Conservation (phyloP, 345 rosid genomes). For the Gossypium mustelinum region DNA sequence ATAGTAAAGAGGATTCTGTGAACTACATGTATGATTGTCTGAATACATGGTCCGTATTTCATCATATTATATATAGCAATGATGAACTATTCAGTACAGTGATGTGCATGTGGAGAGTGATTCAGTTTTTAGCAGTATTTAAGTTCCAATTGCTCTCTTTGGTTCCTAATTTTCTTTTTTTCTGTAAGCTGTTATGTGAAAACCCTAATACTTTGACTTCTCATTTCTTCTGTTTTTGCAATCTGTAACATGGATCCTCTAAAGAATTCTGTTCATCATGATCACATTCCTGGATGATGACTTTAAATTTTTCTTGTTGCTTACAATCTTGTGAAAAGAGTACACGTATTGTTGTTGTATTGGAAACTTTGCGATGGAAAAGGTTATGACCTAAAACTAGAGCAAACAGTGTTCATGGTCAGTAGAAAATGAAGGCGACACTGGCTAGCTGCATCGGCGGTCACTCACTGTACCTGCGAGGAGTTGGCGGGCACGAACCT, state of each 20-base stretch:
- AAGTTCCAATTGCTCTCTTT: neutral
- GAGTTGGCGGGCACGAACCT: constrained; percentile 68
- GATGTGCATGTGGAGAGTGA: neutral
- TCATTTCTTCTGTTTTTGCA: neutral
- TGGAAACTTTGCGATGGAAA: neutral
- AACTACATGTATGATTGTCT: constrained; percentile 20
- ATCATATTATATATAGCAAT: constrained; percentile 29
- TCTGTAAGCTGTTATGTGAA: too few species aligned
- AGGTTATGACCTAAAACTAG: too few species aligned
- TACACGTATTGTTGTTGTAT: neutral
- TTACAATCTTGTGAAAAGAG: neutral
- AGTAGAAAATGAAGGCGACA: neutral
- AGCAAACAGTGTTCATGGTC: neutral
- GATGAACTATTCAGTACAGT: constrained; percentile 12
- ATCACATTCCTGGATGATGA: neutral
- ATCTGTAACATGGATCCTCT: neutral
- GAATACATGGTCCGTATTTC: constrained; percentile 16
- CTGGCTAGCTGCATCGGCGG: neutral
- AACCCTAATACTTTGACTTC: neutral
- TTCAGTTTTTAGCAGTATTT: neutral
- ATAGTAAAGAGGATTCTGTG: constrained; percentile 15
- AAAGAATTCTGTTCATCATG: neutral
- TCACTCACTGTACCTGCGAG: constrained; percentile 24
- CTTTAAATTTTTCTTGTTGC: neutral
- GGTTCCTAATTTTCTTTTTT: neutral